Evolutionary conservation across 1,284 basidiomycete genomes (phyloP), one percentile per base, ranked within the genome.

Genomic region (Veloboletus limbatus): DNA sequence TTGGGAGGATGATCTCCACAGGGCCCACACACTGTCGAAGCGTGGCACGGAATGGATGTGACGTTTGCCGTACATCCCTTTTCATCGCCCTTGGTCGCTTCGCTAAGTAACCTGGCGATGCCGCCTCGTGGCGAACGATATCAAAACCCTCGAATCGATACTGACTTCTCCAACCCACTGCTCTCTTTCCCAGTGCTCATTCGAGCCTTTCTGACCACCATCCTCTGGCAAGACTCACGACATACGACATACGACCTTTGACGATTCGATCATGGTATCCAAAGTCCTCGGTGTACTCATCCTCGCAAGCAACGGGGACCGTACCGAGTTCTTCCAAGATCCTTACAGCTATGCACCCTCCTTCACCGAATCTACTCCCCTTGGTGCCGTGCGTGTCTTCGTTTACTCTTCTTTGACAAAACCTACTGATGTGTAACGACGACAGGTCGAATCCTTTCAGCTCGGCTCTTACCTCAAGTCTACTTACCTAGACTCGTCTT

Each of bases 271-370:
- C 14, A 64, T 58, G 59, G 72, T 82, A 69, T 79, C 82, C 56
- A 78, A 76, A 67, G 79, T 91, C 51, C 79, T 87, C 54, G 91
- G 90, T 62, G 83, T 88, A 51, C 80, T 94, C 58, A 74, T 92
- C 62, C 75, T 93, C 59, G 84, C 85, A 48, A 82, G 88, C 52
- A 91, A 88, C 56, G 92, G 90, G 49, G 91, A 92, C 69, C 79
- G 88, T 49, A 72, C 73, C 52, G 79, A 77, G 57, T 85, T 78
- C 64, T 76, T 78, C 67, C 88, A 90, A 63, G 77, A 87, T 62
- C 85, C 85, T 33, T 67, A 75, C 59, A 81, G 72, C 22, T 92
- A 93, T 68, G 72, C 78, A 21, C 78, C 79, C 8, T 74, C 79
- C n/a, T 74, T 79, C 53, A 86, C 88, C 9, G 81, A 83, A 62